Evolutionary conservation across 2,329 filamentous ascomycete species (phyloP), one percentile per base, ranked within the genome.

Genomic region (Lasiodiplodia sp.): DNA sequence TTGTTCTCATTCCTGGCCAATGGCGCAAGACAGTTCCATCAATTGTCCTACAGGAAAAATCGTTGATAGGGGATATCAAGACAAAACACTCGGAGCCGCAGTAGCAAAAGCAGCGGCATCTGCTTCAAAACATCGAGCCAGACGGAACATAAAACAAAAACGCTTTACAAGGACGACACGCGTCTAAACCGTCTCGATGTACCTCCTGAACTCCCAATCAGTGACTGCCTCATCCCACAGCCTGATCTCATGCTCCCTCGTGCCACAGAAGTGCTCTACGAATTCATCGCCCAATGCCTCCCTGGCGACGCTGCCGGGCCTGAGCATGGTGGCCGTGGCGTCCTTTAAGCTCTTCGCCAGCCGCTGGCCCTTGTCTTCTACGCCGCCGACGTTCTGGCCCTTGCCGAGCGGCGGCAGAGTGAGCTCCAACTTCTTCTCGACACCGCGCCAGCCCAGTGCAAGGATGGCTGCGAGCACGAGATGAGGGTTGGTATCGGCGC

Each of bases 191-290:
- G 90, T 92, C 80, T 93, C 91, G 70, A 93, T 92, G 75, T 94
- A 94, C 69, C 92, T 86, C 80, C 87, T 88, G 78, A 93, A 85
- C 79, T 94, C 92, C 94, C 95, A 98, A 80, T 98, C 96, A 23
- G 96, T 98, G 6, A 98, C 95, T 2, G 94, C 94, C 79, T 98
- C 95, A 75, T 98, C 94, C 91, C 92, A 99, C 23, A 97, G 81
- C 70, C 92, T 85, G 69, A 96, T 87, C 81, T 99, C 96, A 80
- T 99, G 94, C 79, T 97, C 91, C 72, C 96, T 87, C 21, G 95
- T 97, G 18, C 96, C 96, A 14, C 91, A 93, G 83, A 91, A 99
- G 79, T 98, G 96, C 18, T 98, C 94, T 3, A 99, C 96, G 81
- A 99, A 99, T 10, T 91, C 92, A 78, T 98, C 92, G 0, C 96